Conservation (phyloP, 1,284 basidiomycete genomes). For the Ceratobasidium papillatum region DNA sequence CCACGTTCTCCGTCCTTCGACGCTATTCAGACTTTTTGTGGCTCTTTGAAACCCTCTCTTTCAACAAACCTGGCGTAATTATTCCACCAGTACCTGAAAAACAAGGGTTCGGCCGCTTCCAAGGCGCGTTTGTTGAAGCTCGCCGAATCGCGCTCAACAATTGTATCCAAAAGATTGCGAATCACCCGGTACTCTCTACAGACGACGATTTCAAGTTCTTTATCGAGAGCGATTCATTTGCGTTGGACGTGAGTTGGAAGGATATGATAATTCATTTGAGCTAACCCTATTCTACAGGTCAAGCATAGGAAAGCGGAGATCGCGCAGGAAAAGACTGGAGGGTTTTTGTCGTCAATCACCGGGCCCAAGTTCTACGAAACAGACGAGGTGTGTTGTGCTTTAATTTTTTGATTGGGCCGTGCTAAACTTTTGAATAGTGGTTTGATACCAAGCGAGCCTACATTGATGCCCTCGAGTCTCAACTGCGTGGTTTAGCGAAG, state of each 20-base stretch:
- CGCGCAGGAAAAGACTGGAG: constrained; percentile 68
- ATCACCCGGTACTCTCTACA: constrained; percentile 85
- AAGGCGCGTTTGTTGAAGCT: constrained; percentile 86
- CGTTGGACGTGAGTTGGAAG: constrained; percentile 71
- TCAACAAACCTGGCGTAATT: constrained; percentile 96
- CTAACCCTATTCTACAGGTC: constrained; percentile 62
- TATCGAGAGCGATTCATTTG: constrained; percentile 86
- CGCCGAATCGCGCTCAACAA: constrained; percentile 85
- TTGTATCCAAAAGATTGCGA: constrained; percentile 87
- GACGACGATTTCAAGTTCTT: constrained; percentile 88
- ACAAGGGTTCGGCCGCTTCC: constrained; percentile 89
- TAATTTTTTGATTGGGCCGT: constrained; percentile 11
- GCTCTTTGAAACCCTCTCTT: constrained; percentile 89
- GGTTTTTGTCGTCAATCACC: constrained; percentile 77
- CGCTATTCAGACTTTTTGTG: constrained; percentile 98
- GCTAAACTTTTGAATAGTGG: constrained; percentile 65
- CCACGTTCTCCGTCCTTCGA: constrained; percentile 87
- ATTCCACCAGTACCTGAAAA: constrained; percentile 98
- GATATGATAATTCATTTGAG: constrained; percentile 35
- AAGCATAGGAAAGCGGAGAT: constrained; percentile 84
- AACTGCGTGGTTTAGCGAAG: constrained; percentile 86
- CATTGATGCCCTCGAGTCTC: constrained; percentile 89
- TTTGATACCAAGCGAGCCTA: constrained; percentile 89
- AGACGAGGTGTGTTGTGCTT: constrained; percentile 72
- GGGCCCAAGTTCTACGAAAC: constrained; percentile 91